Percentiles rank a stretch among this genome's conserved stretches.
Conservation (phyloP, 2,329 filamentous ascomycete genomes). For the Penicillium sumatraense region DNA sequence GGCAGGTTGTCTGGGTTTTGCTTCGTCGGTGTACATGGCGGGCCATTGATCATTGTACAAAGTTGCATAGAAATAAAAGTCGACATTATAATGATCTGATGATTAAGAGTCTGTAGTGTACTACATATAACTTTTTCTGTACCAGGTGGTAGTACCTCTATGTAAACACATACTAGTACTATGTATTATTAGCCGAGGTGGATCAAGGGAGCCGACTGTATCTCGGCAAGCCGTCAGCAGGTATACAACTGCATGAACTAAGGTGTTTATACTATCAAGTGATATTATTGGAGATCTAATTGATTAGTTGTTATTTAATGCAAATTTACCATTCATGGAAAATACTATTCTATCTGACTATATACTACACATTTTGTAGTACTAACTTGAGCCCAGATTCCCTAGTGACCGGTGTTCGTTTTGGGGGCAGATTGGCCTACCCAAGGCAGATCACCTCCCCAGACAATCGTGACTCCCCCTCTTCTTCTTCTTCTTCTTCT, state of each 20-base stretch:
- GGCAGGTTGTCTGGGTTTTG: constrained; percentile 24
- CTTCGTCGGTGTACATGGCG: constrained; percentile 30
- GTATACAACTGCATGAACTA: background rate
- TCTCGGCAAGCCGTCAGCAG: background rate
- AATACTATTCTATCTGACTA: too few species aligned
- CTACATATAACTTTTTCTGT: too few species aligned
- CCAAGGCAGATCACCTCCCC: too few species aligned
- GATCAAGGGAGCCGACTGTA: background rate
- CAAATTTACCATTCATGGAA: too few species aligned
- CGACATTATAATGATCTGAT: constrained; percentile 6
- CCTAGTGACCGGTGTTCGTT: constrained; percentile 2
- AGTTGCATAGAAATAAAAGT: constrained; percentile 31
- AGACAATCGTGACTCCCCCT: background rate
- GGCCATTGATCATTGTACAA: constrained; percentile 31
- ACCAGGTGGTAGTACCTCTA: too few species aligned
- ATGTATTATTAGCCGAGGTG: background rate
- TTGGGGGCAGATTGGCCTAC: background rate
- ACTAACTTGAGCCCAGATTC: background rate
- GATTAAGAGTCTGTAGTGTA: background rate
- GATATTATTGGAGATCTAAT: too few species aligned
- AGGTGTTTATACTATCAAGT: too few species aligned
- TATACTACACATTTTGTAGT: too few species aligned
- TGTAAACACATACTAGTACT: too few species aligned
- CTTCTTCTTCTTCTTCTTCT: background rate
- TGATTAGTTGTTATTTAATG: too few species aligned